Evolutionary conservation across 768 basidiomycete genomes (phyloP).

Genomic region (Suillus lakei): DNA sequence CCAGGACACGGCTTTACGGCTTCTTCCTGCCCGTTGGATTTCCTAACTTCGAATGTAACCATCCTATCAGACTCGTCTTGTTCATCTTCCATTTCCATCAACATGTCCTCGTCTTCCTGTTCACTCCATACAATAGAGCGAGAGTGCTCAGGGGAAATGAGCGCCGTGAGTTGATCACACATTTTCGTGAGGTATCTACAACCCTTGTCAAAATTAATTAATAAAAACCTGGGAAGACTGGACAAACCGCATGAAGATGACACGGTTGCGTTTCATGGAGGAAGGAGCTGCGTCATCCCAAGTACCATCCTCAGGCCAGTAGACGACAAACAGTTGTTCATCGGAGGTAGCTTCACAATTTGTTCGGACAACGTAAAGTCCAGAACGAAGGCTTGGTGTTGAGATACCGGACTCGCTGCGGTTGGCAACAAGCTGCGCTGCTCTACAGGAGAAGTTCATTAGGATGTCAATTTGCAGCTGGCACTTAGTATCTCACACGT

Average conservation of each 20-base stretch:
- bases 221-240: background rate
- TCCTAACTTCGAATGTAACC: slow-evolving; percentile 56
- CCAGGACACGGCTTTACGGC: slow-evolving; percentile 46
- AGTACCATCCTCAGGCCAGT: slow-evolving; percentile 65
- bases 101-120: slow-evolving; percentile 28
- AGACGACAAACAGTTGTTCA: slow-evolving; percentile 50
- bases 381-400: slow-evolving; percentile 45
- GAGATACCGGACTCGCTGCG: background rate
- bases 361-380: slow-evolving; percentile 47
- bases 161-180: slow-evolving; percentile 55
- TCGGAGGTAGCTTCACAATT: slow-evolving; percentile 6
- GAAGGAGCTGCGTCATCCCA: slow-evolving; percentile 56
- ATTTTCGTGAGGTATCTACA: slow-evolving; percentile 63
- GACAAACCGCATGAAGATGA: slow-evolving; percentile 63
- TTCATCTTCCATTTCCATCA: slow-evolving; percentile 38
- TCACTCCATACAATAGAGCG: slow-evolving; percentile 49
- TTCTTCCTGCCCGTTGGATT: slow-evolving; percentile 61
- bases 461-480: background rate
- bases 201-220: background rate
- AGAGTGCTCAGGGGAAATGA: slow-evolving; percentile 54
- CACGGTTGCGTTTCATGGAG: slow-evolving; percentile 53
- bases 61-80: slow-evolving; percentile 48
- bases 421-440: slow-evolving; percentile 10
- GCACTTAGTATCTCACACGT: slow-evolving; percentile 40
- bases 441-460: slow-evolving; percentile 7